Base-by-base conservation (phyloP, 148 eudicot genomes). In the Cornus florida region DNA sequence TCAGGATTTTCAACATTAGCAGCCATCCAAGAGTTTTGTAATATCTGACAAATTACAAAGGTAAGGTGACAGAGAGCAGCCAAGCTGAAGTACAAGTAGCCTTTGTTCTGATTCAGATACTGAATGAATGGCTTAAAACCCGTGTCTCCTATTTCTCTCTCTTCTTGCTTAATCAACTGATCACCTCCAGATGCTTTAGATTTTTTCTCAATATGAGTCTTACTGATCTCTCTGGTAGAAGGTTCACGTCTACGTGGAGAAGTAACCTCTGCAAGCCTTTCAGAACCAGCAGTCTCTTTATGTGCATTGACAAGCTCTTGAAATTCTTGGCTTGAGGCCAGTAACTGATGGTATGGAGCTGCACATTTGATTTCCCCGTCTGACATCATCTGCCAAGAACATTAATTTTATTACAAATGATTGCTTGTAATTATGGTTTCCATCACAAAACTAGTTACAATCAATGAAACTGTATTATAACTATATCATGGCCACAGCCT, bases 1-100 rank as follows among this genome's bases (percentile, higher is more conserved):
- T 82, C 41, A 43, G 86, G 90, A 76, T 88, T 84, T 39, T 89
- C 94, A 60, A 92, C 91, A 65, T 89, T 83, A 57, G 93, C 87
- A 73, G 97, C 97, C 93, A 92, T 89, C 97, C 97, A 92, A 6
- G 87, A 83, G 78, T 91, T 92, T 73, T 92, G 94, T 53, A 79
- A 64, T 79, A 91, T 82, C 81, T 91, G 94, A 75, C 91, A 82
- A n/a, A 57, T 68, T 50, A 80, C 66, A 69, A 91, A 92, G 74
- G 48, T 64, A 66, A 87, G 67, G 53, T 89, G 90, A 59, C 84
- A 79, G 20, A 91, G 64, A 79, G 67, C 78, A 31, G 86, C 88
- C 50, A 91, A 41, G 50, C 81, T 46, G 71, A 86, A 91, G 80
- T 82, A 79, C 20, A 88, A 23, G 69, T 74, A 88, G 71, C 92